Evolutionary conservation across 306 rosid genomes (phyloP).

Genomic region (Quercus gilva): DNA sequence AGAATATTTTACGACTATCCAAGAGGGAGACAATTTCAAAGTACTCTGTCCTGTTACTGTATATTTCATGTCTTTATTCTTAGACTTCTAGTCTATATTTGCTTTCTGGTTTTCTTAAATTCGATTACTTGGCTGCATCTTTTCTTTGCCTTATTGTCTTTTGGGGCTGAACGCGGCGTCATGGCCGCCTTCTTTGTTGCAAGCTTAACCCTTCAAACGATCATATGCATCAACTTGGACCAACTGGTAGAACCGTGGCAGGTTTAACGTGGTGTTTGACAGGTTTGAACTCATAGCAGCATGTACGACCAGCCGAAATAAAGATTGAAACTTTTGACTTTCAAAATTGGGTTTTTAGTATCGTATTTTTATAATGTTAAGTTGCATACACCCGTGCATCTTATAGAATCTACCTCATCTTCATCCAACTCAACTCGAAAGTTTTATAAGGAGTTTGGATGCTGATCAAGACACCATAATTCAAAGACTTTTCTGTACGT

Average conservation of each 20-base stretch:
- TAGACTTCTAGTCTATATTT: not conserved
- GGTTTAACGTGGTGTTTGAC: not conserved
- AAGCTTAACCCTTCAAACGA: not conserved
- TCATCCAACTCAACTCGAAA: not conserved
- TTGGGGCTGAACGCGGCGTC: too few relatives aligned
- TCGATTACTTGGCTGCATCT: not conserved
- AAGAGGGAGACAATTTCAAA: too few relatives aligned
- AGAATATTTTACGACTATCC: too few relatives aligned
- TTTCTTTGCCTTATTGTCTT: too few relatives aligned
- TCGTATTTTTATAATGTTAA: too few relatives aligned
- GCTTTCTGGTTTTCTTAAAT: not conserved
- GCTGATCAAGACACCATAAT: too few relatives aligned
- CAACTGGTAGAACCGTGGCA: not conserved
- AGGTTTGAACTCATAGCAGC: not conserved
- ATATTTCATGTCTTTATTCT: not conserved
- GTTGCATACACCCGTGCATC: too few relatives aligned
- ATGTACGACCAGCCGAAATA: not conserved
- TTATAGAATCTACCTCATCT: too few relatives aligned
- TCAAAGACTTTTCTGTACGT: not conserved
- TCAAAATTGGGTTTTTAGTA: not conserved
- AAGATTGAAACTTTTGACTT: not conserved
- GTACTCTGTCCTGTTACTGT: too few relatives aligned
- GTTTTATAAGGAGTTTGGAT: not conserved
- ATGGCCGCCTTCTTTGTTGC: not conserved
- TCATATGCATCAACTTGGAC: not conserved